A percentile compares a stretch with the other conserved stretches of the same genome.
Evolutionary conservation across 2,329 filamentous ascomycete species (phyloP).

Genomic region (Alternaria gansuensis): DNA sequence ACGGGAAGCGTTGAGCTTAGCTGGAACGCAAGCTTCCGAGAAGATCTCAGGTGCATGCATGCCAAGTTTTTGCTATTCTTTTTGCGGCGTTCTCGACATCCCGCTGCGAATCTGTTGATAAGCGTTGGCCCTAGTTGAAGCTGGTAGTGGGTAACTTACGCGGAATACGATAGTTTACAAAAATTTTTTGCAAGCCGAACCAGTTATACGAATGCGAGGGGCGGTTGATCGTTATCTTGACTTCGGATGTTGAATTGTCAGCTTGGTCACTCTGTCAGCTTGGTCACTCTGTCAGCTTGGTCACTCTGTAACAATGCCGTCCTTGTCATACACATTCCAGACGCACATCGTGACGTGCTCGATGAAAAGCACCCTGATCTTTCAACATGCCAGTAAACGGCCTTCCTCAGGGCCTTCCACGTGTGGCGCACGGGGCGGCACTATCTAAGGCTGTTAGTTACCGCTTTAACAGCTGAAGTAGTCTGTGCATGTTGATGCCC

Average conservation of each 20-base stretch:
- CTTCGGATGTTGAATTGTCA: background rate
- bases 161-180: conserved; percentile 2
- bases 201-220: background rate
- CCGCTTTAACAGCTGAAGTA: background rate
- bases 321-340: conserved; percentile 5
- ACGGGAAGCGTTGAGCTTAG: conserved; percentile 13
- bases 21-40: conserved; percentile 4
- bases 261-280: background rate
- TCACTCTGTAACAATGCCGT: conserved; percentile 2
- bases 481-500: background rate
- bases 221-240: conserved; percentile 14
- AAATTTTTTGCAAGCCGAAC: background rate
- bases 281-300: background rate
- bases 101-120: conserved; percentile 6
- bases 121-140: conserved; percentile 8
- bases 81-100: conserved; percentile 11
- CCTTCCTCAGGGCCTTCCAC: conserved; percentile 5
- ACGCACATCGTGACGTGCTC: conserved; percentile 11
- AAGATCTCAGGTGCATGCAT: conserved; percentile 5
- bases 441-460: background rate
- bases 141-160: conserved; percentile 1
- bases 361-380: conserved; percentile 9
- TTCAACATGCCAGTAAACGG: conserved; percentile 8
- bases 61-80: background rate
- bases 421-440: conserved; percentile 10